Evolutionary conservation across 495 filamentous ascomycete species (phyloP).

Genomic region (Neurospora sp.): DNA sequence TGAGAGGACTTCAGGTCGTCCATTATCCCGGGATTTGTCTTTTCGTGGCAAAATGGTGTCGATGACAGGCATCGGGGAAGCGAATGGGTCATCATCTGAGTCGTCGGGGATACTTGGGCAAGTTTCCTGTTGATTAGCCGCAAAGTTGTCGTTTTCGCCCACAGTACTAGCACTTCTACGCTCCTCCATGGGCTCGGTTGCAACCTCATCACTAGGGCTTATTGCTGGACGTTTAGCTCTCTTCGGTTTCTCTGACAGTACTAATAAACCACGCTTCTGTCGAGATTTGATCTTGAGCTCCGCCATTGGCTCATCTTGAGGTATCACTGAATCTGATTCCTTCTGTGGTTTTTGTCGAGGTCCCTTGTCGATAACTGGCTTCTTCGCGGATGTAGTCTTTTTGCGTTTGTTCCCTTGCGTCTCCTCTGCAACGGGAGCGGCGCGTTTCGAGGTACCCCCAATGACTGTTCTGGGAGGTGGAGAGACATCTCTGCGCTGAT

Average conservation of each 20-base stretch:
- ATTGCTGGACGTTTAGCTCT: not conserved
- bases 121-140: not conserved
- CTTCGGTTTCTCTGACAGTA: slow-evolving; percentile 20
- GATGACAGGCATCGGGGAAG: not conserved
- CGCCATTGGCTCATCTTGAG: slow-evolving; percentile 21
- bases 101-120: not conserved
- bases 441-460: not conserved
- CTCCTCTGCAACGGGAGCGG: not conserved
- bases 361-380: not conserved
- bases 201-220: not conserved
- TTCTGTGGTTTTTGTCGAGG: not conserved
- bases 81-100: not conserved
- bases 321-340: not conserved
- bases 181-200: not conserved
- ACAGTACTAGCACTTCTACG: not conserved
- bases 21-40: not conserved
- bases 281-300: slow-evolving; percentile 31
- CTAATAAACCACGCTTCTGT: slow-evolving; percentile 32
- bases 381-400: not conserved
- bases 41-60: not conserved
- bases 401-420: not conserved
- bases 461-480: not conserved
- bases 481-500: not conserved
- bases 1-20: not conserved
- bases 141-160: not conserved